Evolutionary conservation across 208 protist genomes (phyloP), one percentile per base, ranked within the genome.

Genomic region (Acanthamoeba sp.): DNA sequence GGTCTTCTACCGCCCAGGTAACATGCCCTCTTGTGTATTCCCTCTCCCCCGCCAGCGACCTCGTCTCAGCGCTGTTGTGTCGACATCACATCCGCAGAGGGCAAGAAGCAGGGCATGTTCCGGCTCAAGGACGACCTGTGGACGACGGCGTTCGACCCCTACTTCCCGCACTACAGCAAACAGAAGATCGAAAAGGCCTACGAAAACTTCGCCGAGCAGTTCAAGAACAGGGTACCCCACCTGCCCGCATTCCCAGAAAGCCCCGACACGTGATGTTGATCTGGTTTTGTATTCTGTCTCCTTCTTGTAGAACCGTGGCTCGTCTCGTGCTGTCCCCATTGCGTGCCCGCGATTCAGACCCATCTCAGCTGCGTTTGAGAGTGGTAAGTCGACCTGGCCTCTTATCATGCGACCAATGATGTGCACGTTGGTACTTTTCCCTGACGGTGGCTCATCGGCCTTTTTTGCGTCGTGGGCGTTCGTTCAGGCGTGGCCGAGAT

Each of bases 81-180:
- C 69, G 18, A 69, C 7, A 27, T 22, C 27, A 34, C n/a, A 7
- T 24, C 5, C 45, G 3, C 48, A 71, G 84, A 91, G 84, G 84
- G 84, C 84, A 91, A 73, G 55, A 91, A 71, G 59, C 84, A 91
- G n/a, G 84, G 84, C 32, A 71, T 71, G 34, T 91, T 73, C 84
- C 29, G 84, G 6, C 59, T 91, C 29, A 66, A 48, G 59, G 55
- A 91, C 38, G 84, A 91, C 4, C 27, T 73, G 29, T 91, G 84
- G 84, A 22, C 32, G 20, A 29, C 76, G 18, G 76, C 6, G 12
- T 91, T 91, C 32, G 59, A 91, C 24, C 84, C 84, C 36, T 91
- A 91, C 84, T 91, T 48, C 36, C 52, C 55, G 5, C 84, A 91
- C 59, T 91, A 73, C 38, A 73, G 55, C 34, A 32, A 64, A 16